Percentiles rank a stretch among this genome's conserved stretches.
Evolutionary conservation across 768 basidiomycete genomes (phyloP).

Genomic region (Pholiota conissans): DNA sequence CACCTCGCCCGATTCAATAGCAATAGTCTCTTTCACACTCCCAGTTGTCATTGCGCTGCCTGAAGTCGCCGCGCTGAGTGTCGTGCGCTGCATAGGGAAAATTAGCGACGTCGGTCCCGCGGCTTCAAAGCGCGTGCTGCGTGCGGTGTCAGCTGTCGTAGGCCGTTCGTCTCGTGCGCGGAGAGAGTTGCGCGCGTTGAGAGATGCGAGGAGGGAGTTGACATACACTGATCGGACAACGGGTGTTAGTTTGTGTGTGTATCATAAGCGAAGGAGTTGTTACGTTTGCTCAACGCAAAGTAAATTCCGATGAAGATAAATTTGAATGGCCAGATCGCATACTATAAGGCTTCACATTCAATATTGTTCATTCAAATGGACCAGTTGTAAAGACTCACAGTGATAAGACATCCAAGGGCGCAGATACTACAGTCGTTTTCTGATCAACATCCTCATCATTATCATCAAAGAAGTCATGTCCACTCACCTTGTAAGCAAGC

Average conservation of each 20-base stretch:
- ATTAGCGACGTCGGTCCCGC: background rate
- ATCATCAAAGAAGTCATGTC: background rate
- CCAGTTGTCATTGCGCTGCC: background rate
- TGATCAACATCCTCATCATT: background rate
- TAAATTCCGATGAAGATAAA: slow-evolving; percentile 27
- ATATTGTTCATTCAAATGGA: background rate
- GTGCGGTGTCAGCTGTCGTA: background rate
- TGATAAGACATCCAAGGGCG: slow-evolving; percentile 23
- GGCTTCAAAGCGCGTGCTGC: background rate
- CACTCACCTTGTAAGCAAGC: slow-evolving; percentile 23
- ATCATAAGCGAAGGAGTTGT: background rate
- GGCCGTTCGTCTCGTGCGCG: slow-evolving; percentile 3
- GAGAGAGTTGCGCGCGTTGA: slow-evolving; percentile 15
- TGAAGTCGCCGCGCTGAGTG: background rate
- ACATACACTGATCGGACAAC: slow-evolving; percentile 17
- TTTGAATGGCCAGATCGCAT: slow-evolving; percentile 24
- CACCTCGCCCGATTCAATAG: background rate
- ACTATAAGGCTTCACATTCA: slow-evolving; percentile 8
- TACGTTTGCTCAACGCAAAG: slow-evolving; percentile 26
- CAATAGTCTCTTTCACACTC: slow-evolving; percentile 1
- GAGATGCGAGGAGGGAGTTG: slow-evolving; percentile 19
- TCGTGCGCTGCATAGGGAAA: background rate
- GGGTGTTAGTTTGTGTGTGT: background rate
- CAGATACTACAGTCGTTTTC: slow-evolving; percentile 17
- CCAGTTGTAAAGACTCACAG: slow-evolving; percentile 9